A percentile compares a stretch with the other conserved stretches of the same genome.
These are phyloP conservation scores for Orbilia oligospora DNA, from an alignment of 2,329 filamentous ascomycete genomes.

Conservation along the genomic window DNA sequence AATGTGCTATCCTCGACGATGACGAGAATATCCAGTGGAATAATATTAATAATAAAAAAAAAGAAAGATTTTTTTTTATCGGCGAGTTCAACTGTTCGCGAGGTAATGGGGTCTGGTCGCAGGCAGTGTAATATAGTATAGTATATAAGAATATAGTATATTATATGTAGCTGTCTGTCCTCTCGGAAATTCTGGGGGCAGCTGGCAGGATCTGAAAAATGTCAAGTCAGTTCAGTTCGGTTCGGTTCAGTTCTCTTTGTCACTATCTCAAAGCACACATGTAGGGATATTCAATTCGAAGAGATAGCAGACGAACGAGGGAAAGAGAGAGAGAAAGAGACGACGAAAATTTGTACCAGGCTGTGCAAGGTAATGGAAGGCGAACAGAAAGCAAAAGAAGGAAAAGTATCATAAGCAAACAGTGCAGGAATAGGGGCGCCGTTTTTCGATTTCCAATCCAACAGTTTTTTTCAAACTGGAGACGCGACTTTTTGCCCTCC, in stretches of 20 bases:
- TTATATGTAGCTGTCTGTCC: not conserved
- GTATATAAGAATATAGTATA: not conserved
- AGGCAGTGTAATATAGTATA: not conserved
- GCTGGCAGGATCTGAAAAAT: not conserved
- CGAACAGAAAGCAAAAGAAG: constrained; percentile 43
- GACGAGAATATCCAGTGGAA: not conserved
- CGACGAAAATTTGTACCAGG: constrained; percentile 29
- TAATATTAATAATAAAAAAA: not conserved
- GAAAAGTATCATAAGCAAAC: constrained; percentile 54
- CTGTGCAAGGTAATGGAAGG: constrained; percentile 38
- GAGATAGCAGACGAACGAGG: not conserved
- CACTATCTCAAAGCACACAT: constrained; percentile 11
- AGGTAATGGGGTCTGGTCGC: constrained; percentile 5
- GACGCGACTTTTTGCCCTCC: constrained; percentile 5
- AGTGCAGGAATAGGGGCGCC: constrained; percentile 56
- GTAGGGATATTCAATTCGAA: constrained; percentile 20
- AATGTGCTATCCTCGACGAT: not conserved
- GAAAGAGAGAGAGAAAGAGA: not conserved
- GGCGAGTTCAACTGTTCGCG: constrained; percentile 8
- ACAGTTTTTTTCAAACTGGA: constrained; percentile 1
- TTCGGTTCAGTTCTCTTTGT: not conserved
- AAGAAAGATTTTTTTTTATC: constrained; percentile 1
- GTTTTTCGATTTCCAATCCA: constrained; percentile 41
- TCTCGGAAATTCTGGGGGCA: constrained; percentile 3
- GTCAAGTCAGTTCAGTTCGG: not conserved